Base-by-base conservation (phyloP, 768 basidiomycete species). In the Daedaleopsis nitida region DNA sequence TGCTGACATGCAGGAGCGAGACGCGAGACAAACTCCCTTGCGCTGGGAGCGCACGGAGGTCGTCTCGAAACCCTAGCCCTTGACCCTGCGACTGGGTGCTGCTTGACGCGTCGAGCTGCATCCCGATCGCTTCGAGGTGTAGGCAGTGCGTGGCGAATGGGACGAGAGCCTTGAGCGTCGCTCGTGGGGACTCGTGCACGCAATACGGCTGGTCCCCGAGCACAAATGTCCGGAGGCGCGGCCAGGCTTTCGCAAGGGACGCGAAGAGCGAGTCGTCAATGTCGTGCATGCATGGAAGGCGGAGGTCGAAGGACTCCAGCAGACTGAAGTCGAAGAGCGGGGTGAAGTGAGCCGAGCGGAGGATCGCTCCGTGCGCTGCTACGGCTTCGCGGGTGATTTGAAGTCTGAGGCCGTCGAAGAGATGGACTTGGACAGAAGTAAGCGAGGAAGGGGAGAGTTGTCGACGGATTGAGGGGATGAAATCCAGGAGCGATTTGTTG, bases 211-310 rank as follows among this genome's bases (percentile, higher is more conserved):
- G 11, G 27, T 23, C 12, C 13, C 37, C 51, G 47, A 65, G 19
- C 2, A 23, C 24, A 16, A 65, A 38, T 1, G 10, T 19, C 4
- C 21, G 14, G 11, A 61, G n/a, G 9, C 37, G 16, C 7, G 64
- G 59, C 64, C 64, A 65, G 11, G 64, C 56, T 23, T 21, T 7
- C 1, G 60, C 60, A 17, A 65, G 24, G 27, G 54, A 55, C 6
- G n/a, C 8, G 32, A 57, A 38, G 42, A 60, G 43, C 9, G 24
- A 51, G 21, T 64, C 58, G 55, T 64, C 59, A 0, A 60, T 3
- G 12, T 23, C 8, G 24, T 52, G 39, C 12, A 16, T 1, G 21
- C 24, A 39, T 3, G 24, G 24, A 3, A 10, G 7, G 12, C 38
- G 12, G 24, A 52, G 19, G 11, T 13, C 19, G 27, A 52, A 47